Conservation (phyloP, 2,329 filamentous ascomycete genomes). For the Epichloe coenophiala region DNA sequence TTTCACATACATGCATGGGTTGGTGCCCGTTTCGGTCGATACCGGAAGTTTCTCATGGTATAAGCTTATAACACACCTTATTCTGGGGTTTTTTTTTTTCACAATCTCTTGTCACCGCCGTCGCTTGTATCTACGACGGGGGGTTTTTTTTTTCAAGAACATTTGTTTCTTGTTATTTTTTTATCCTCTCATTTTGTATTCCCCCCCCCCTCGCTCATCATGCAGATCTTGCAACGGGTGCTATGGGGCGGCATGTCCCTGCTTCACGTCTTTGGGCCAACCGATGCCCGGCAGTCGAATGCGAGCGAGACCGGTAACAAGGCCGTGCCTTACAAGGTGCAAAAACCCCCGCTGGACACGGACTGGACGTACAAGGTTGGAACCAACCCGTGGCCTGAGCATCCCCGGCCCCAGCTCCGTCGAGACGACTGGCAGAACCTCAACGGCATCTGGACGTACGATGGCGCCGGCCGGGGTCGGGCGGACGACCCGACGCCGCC, state of each 20-base stretch:
- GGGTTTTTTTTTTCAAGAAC: no score
- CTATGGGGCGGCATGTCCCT: background rate
- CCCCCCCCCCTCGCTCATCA: background rate
- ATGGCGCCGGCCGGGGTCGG: slow-evolving; percentile 15
- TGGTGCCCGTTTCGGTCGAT: no score
- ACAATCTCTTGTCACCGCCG: no score
- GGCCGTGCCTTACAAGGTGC: slow-evolving; percentile 20
- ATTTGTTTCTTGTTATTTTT: no score
- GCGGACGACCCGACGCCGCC: slow-evolving; percentile 4
- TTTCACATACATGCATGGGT: no score
- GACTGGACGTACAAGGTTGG: slow-evolving; percentile 39
- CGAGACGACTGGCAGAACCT: slow-evolving; percentile 40
- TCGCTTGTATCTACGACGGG: no score
- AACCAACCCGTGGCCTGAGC: slow-evolving; percentile 41
- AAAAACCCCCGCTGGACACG: slow-evolving; percentile 33
- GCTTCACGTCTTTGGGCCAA: background rate
- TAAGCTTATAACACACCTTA: no score
- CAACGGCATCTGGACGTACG: slow-evolving; percentile 46
- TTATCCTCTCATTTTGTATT: no score
- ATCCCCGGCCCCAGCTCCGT: slow-evolving; percentile 42
- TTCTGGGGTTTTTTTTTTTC: no score
- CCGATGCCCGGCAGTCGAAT: background rate
- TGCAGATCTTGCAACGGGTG: slow-evolving; percentile 1
- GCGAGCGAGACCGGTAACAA: background rate
- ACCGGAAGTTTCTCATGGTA: no score